phyloP scores from a whole-genome alignment of 1,139 yeast genomes.

The Eremothecium gossypii region DNA sequence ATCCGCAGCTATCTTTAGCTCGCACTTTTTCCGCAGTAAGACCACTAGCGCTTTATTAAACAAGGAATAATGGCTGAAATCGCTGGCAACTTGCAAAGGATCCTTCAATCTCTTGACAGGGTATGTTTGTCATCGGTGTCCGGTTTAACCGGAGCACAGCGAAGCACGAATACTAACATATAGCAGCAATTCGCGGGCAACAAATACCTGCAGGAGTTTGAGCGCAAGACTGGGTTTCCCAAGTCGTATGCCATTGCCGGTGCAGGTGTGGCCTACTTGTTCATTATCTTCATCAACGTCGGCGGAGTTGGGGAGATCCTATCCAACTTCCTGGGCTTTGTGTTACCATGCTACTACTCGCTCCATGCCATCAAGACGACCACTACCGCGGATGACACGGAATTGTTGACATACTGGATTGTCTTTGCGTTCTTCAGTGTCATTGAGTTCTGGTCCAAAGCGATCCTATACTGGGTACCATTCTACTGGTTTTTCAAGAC shows the following conservation, averaged over 20 bases:
- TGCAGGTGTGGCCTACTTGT: constrained; percentile 53
- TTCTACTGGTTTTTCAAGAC: constrained; percentile 94
- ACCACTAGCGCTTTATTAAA: no score
- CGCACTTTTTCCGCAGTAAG: no score
- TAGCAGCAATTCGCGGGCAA: constrained; percentile 36
- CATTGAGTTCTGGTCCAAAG: constrained; percentile 89
- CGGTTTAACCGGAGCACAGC: neutral
- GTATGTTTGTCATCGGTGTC: neutral
- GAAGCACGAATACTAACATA: neutral
- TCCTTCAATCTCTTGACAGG: neutral
- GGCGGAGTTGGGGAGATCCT: constrained; percentile 92
- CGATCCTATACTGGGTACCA: constrained; percentile 90
- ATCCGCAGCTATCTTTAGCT: no score
- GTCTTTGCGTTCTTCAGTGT: constrained; percentile 88
- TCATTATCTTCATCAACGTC: constrained; percentile 74
- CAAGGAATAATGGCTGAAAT: no score
- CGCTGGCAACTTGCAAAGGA: neutral
- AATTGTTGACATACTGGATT: constrained; percentile 91
- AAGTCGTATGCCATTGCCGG: constrained; percentile 78
- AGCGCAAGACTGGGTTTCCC: constrained; percentile 61
- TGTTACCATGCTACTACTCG: constrained; percentile 84
- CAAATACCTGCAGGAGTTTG: constrained; percentile 45
- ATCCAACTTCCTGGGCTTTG: constrained; percentile 87
- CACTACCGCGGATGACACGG: constrained; percentile 65
- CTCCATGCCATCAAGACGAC: constrained; percentile 72